Evolutionary conservation across 1,284 basidiomycete genomes (phyloP).

Genomic region (Mycena sp.): DNA sequence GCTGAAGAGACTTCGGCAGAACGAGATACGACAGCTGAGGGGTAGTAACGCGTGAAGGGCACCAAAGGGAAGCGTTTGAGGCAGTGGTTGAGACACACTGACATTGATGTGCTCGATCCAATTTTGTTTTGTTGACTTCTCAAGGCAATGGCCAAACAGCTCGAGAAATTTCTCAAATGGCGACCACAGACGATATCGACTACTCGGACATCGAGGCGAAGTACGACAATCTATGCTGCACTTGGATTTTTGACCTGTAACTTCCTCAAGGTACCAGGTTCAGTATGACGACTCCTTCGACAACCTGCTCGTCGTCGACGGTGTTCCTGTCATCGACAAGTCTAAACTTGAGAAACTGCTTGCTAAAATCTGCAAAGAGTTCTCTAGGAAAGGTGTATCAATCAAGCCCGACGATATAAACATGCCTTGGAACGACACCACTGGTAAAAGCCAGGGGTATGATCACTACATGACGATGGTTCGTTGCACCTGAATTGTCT

Average conservation of each 20-base stretch:
- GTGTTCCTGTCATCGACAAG: constrained; percentile 87
- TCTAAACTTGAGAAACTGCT: constrained; percentile 82
- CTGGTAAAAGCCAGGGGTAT: constrained; percentile 89
- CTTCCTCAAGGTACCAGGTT: constrained; percentile 75
- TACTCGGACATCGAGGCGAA: constrained; percentile 95
- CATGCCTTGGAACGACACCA: constrained; percentile 86
- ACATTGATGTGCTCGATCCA: not conserved
- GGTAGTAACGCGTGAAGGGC: constrained; percentile 11
- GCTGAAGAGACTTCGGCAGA: not conserved
- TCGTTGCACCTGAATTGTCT: constrained; percentile 12
- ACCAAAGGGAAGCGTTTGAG: constrained; percentile 25
- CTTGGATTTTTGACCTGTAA: not conserved
- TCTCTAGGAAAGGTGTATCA: constrained; percentile 80
- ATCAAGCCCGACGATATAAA: constrained; percentile 82
- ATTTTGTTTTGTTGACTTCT: not conserved
- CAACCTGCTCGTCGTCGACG: constrained; percentile 89
- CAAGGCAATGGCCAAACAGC: not conserved
- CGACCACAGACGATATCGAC: constrained; percentile 76
- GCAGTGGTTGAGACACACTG: constrained; percentile 5
- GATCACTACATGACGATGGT: not conserved
- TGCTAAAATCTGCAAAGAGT: constrained; percentile 84
- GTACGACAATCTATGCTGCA: constrained; percentile 54
- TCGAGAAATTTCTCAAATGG: constrained; percentile 34
- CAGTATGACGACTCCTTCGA: constrained; percentile 86
- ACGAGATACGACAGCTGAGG: constrained; percentile 6